A percentile compares a stretch with the other conserved stretches of the same genome.
phyloP scores from a whole-genome alignment of 345 rosid species.

The Viola odorata region DNA sequence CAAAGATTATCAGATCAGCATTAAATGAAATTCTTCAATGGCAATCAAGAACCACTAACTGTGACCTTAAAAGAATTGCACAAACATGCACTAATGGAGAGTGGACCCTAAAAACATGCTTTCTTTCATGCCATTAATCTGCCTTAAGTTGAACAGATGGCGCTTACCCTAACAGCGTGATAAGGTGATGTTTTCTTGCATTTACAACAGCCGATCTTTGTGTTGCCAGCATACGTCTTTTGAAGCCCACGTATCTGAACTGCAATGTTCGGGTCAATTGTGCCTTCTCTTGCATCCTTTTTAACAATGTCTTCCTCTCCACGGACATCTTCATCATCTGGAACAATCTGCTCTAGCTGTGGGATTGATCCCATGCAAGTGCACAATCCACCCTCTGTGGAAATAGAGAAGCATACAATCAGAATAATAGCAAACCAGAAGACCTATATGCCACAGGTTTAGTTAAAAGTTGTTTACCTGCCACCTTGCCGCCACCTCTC shows the following conservation, averaged over 20 bases:
- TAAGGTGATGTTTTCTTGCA: slow-evolving; percentile 78
- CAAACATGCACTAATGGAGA: too few species aligned
- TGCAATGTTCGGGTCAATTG: slow-evolving; percentile 52
- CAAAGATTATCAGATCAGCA: not conserved
- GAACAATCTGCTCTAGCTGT: slow-evolving; percentile 41
- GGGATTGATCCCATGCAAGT: slow-evolving; percentile 67
- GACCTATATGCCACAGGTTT: slow-evolving; percentile 1
- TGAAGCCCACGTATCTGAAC: slow-evolving; percentile 78
- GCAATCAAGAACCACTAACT: too few species aligned
- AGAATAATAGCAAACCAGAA: slow-evolving; percentile 2
- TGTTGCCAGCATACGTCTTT: slow-evolving; percentile 68
- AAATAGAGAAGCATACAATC: slow-evolving; percentile 12
- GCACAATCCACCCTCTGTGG: slow-evolving; percentile 79
- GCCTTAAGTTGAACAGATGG: too few species aligned
- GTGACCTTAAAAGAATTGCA: too few species aligned
- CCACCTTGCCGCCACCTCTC: slow-evolving; percentile 64
- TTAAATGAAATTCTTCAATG: not conserved
- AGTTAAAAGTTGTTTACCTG: slow-evolving; percentile 44
- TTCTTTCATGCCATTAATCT: too few species aligned
- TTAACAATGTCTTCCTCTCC: slow-evolving; percentile 72
- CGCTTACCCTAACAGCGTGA: slow-evolving; percentile 71
- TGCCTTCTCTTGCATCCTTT: slow-evolving; percentile 41
- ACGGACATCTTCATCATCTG: slow-evolving; percentile 82
- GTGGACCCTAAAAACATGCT: too few species aligned
- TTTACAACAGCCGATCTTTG: slow-evolving; percentile 47